Conservation (phyloP, 2,329 filamentous ascomycete genomes). For the Trichoderma sp. region DNA sequence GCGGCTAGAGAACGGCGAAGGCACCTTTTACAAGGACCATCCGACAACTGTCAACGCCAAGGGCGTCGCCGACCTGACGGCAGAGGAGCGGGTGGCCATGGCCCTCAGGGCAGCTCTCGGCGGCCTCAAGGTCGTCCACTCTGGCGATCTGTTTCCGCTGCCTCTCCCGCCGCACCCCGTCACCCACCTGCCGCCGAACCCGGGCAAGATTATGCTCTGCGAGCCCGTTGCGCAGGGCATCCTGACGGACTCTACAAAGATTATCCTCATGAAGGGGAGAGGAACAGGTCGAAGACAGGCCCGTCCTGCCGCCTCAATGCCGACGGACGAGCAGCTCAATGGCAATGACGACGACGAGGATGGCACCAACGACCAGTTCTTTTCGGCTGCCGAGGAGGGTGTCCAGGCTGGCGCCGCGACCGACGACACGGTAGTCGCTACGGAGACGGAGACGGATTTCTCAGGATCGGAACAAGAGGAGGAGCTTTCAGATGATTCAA, state of each 20-base stretch:
- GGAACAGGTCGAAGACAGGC: constrained; percentile 55
- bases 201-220: constrained; percentile 87
- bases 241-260: constrained; percentile 74
- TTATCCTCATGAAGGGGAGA: constrained; percentile 73
- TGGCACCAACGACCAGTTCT: constrained; percentile 88
- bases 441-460: constrained; percentile 63
- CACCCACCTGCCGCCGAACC: constrained; percentile 80
- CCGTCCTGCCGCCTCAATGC: constrained; percentile 52
- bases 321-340: constrained; percentile 50
- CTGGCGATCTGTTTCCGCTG: constrained; percentile 76
- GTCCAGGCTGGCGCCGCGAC: constrained; percentile 60
- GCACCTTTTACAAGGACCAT: constrained; percentile 73
- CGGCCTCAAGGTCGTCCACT: constrained; percentile 75
- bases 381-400: constrained; percentile 83
- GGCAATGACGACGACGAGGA: constrained; percentile 68
- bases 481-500: constrained; percentile 80
- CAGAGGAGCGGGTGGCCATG: constrained; percentile 62
- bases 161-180: constrained; percentile 82
- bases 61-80: constrained; percentile 41
- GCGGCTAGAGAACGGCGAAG: constrained; percentile 80
- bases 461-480: constrained; percentile 70
- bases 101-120: constrained; percentile 75
- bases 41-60: constrained; percentile 46
- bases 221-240: constrained; percentile 92
- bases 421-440: constrained; percentile 60